Evolutionary conservation across 768 basidiomycete genomes (phyloP).

Genomic region (Saitozyma podzolica): DNA sequence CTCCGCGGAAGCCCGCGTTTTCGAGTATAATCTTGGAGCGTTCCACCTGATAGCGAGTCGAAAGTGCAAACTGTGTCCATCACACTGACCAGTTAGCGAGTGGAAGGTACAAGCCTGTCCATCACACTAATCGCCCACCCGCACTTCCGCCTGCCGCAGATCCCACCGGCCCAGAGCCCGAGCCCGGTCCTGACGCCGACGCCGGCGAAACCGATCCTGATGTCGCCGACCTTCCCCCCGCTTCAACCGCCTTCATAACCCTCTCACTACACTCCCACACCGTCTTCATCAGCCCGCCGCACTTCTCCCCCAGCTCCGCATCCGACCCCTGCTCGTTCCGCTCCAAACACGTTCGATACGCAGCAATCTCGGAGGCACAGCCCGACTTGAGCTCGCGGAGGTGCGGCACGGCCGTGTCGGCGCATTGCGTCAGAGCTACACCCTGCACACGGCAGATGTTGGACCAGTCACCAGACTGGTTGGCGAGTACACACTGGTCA

Average conservation of each 20-base stretch:
- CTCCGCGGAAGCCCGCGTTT: too few relatives aligned
- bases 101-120: too few relatives aligned
- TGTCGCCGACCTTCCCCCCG: neutral
- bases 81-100: too few relatives aligned
- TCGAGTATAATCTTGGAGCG: too few relatives aligned
- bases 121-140: too few relatives aligned
- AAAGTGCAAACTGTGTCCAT: too few relatives aligned
- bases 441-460: constrained; percentile 40
- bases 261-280: constrained; percentile 49
- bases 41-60: too few relatives aligned
- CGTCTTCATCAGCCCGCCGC: constrained; percentile 39
- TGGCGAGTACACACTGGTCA: constrained; percentile 44
- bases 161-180: too few relatives aligned
- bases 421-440: constrained; percentile 42
- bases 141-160: too few relatives aligned
- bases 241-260: constrained; percentile 24
- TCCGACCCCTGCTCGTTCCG: constrained; percentile 30
- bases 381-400: constrained; percentile 40
- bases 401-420: constrained; percentile 48
- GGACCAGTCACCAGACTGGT: constrained; percentile 46
- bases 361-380: constrained; percentile 39
- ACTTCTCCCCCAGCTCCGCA: constrained; percentile 31
- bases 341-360: constrained; percentile 44
- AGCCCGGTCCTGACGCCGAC: too few relatives aligned
- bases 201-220: neutral